Evolutionary conservation across 441 rosid species (phyloP).

Genomic region (Brassica hybrid): DNA sequence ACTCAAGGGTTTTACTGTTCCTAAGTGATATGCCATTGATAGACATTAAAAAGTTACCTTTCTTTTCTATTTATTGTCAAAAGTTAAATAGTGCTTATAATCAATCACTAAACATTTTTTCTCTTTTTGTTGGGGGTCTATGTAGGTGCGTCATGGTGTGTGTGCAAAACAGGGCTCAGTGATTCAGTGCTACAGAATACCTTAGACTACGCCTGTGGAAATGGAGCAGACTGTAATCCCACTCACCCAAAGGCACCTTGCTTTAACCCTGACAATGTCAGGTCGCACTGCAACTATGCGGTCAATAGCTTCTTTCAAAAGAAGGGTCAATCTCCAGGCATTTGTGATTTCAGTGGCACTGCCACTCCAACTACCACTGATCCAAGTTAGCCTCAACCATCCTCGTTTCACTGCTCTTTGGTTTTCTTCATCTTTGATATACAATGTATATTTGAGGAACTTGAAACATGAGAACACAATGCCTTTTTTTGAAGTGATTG

Average conservation of each 20-base stretch:
- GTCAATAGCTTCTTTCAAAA: conserved; percentile 74
- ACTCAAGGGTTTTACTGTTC: no score
- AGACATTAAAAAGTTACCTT: no score
- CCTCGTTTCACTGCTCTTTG: not conserved
- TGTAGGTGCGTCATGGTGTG: conserved; percentile 75
- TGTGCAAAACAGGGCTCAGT: conserved; percentile 67
- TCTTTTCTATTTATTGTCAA: no score
- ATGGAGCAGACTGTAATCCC: conserved; percentile 45
- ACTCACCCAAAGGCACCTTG: conserved; percentile 52
- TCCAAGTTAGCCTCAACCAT: conserved; percentile 60
- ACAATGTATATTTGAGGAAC: no score
- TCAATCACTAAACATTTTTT: conserved; percentile 6
- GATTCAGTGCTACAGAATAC: conserved; percentile 65
- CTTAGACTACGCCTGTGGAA: not conserved
- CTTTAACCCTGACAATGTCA: conserved; percentile 66
- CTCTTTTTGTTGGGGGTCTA: not conserved
- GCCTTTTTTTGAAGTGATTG: no score
- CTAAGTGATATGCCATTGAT: no score
- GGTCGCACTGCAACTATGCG: conserved; percentile 67
- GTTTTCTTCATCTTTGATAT: no score
- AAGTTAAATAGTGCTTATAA: conserved; percentile 41
- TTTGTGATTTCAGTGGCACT: conserved; percentile 70
- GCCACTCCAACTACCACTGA: conserved; percentile 57
- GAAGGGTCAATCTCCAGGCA: conserved; percentile 62
- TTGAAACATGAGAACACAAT: no score